Conservation (phyloP, 2,329 filamentous ascomycete species). For the Orbilia javanica region DNA sequence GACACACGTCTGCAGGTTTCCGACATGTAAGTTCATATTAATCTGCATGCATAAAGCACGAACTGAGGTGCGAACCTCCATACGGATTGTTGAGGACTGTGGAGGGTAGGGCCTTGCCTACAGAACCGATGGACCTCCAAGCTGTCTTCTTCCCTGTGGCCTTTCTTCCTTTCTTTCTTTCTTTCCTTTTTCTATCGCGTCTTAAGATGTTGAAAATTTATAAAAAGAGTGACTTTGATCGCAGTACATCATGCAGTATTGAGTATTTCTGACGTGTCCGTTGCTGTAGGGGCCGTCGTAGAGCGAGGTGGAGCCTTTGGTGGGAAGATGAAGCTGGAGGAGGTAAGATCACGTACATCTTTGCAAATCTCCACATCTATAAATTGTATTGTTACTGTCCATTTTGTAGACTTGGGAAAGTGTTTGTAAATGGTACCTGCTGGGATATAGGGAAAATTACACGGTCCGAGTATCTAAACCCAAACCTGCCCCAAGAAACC, state of each 20-base stretch:
- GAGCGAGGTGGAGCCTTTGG: neutral
- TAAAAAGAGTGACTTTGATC: neutral
- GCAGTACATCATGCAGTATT: neutral
- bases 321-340: neutral
- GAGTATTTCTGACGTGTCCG: slow-evolving; percentile 9
- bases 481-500: neutral
- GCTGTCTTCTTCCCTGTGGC: neutral
- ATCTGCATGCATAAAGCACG: neutral
- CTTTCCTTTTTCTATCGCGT: neutral
- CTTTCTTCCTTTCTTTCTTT: neutral
- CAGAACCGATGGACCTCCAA: neutral
- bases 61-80: neutral
- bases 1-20: neutral
- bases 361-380: neutral
- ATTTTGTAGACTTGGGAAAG: slow-evolving; percentile 17
- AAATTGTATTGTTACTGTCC: neutral
- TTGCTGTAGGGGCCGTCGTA: neutral
- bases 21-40: neutral
- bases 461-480: slow-evolving; percentile 27
- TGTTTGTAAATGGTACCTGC: slow-evolving; percentile 10
- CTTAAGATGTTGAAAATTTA: neutral
- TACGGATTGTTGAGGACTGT: neutral
- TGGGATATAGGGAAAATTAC: neutral
- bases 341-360: neutral
- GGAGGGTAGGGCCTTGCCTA: neutral